Conservation (phyloP, 495 filamentous ascomycete species). For the Penicillium psychrofluorescens region DNA sequence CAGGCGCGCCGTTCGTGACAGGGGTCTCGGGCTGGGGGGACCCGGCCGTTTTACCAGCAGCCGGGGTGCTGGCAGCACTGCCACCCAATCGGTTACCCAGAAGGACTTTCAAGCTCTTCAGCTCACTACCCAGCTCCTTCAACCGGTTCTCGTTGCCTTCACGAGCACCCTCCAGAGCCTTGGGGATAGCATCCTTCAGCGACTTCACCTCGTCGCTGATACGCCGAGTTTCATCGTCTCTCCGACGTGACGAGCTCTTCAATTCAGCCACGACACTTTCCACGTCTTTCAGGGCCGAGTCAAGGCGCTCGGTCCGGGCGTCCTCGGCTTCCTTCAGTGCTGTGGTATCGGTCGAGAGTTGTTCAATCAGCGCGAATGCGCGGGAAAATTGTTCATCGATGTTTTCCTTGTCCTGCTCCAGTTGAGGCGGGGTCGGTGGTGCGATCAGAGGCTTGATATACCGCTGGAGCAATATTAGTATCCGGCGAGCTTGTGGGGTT, state of each 20-base stretch:
- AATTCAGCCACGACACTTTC: slow-evolving; percentile 74
- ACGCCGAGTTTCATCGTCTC: slow-evolving; percentile 78
- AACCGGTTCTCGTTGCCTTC: slow-evolving; percentile 72
- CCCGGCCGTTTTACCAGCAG: slow-evolving; percentile 21
- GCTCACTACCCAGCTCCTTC: slow-evolving; percentile 76
- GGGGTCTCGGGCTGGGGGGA: too few species aligned
- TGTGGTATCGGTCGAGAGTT: slow-evolving; percentile 82
- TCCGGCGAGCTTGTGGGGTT: neutral
- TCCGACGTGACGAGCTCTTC: slow-evolving; percentile 65
- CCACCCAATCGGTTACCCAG: slow-evolving; percentile 71
- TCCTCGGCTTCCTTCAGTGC: slow-evolving; percentile 78
- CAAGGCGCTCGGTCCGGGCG: slow-evolving; percentile 75
- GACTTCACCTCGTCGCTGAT: slow-evolving; percentile 81
- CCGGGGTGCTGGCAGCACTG: slow-evolving; percentile 20
- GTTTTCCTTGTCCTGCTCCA: slow-evolving; percentile 84
- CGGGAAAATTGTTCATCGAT: slow-evolving; percentile 90
- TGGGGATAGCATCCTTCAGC: slow-evolving; percentile 77
- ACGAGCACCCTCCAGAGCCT: slow-evolving; percentile 79
- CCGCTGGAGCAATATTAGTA: slow-evolving; percentile 44
- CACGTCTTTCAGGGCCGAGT: slow-evolving; percentile 73
- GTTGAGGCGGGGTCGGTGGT: slow-evolving; percentile 84
- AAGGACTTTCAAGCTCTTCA: slow-evolving; percentile 87
- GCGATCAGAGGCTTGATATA: slow-evolving; percentile 87
- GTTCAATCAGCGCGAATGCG: slow-evolving; percentile 86
- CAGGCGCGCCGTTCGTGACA: too few species aligned